phyloP scores from a whole-genome alignment of 192 early-diverging fungal genomes.

The Funneliformis geosporum region DNA sequence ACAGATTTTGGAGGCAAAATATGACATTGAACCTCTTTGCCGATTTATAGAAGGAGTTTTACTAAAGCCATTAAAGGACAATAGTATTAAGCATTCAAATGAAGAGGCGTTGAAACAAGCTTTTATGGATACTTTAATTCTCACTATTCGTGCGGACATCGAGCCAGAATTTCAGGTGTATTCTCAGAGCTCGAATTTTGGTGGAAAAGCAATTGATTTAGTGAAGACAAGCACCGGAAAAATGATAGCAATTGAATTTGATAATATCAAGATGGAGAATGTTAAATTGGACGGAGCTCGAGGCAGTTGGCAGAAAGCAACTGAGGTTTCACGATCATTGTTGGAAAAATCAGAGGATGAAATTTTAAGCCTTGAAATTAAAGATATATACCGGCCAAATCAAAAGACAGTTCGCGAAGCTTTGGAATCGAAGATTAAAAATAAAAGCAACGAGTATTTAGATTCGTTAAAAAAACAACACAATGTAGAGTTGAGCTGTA shows the following conservation, averaged over 20 bases:
- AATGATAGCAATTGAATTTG: not conserved
- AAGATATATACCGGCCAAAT: no score
- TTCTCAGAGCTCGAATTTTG: not conserved
- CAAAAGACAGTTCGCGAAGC: no score
- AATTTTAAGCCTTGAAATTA: no score
- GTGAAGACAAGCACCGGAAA: not conserved
- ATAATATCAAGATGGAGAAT: not conserved
- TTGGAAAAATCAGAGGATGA: not conserved
- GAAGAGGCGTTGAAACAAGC: no score
- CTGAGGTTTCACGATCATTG: not conserved
- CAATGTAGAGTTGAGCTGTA: not conserved
- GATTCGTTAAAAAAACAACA: not conserved
- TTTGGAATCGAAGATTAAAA: not conserved
- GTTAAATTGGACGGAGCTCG: not conserved
- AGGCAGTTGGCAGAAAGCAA: not conserved
- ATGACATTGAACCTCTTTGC: not conserved
- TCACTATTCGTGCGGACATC: not conserved
- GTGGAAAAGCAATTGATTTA: not conserved
- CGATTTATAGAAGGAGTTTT: not conserved
- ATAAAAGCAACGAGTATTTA: constrained; percentile 7
- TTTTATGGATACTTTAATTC: not conserved
- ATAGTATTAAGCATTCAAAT: not conserved
- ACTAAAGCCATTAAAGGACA: not conserved
- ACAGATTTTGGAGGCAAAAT: not conserved
- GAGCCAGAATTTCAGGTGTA: not conserved